Conservation (phyloP, 179 eudicot genomes). For the Heliamphora pulchella region DNA sequence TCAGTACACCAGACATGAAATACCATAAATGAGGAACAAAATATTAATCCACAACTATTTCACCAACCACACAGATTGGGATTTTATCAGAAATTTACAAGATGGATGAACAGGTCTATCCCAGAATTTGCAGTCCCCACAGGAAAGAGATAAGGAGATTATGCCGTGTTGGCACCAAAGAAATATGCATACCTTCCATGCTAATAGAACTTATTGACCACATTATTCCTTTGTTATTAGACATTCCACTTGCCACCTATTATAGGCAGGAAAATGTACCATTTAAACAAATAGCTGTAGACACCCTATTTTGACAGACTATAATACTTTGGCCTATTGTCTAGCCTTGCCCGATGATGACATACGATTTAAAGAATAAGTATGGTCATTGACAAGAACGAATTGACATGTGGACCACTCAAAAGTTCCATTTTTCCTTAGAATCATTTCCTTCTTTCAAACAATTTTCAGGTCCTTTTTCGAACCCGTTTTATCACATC, state of each 20-base stretch:
- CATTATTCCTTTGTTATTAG: neutral
- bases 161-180: neutral
- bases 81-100: neutral
- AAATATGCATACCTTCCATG: neutral
- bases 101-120: neutral
- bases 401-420: no score
- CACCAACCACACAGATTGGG: neutral
- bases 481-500: no score
- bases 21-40: neutral
- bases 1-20: constrained; percentile 1
- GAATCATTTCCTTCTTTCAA: no score
- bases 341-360: no score
- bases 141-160: neutral
- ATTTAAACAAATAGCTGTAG: neutral
- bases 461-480: no score
- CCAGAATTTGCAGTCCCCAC: neutral
- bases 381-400: no score
- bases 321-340: no score
- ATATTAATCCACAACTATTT: no score
- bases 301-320: no score
- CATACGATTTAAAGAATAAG: no score
- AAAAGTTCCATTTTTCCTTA: no score
- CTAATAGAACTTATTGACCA: neutral
- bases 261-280: neutral
- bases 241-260: neutral